These are phyloP conservation scores for Globisporangium barbulae DNA, from an alignment of 352 stramenopile genomes.

Conservation along the genomic window DNA sequence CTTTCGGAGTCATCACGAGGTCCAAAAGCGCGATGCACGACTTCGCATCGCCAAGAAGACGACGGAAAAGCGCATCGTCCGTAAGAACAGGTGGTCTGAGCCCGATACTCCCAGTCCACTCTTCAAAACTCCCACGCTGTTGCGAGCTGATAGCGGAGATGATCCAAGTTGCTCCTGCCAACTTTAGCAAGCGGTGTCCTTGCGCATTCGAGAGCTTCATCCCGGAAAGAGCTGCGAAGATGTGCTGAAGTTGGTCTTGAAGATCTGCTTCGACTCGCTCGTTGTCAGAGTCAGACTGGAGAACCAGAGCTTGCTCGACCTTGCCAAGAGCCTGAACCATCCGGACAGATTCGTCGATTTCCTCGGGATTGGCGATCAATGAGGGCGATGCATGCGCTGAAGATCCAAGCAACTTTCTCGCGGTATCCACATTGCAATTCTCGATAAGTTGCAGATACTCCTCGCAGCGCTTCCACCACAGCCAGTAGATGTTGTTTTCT, in stretches of 20 bases:
- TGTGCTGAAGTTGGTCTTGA: constrained; percentile 13
- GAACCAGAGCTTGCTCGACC: constrained; percentile 4
- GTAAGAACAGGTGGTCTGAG: neutral
- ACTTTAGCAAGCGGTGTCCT: constrained; percentile 47
- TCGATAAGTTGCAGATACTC: constrained; percentile 4
- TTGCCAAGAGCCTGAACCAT: constrained; percentile 6
- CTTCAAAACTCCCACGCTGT: neutral
- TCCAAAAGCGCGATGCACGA: constrained; percentile 31
- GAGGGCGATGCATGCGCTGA: neutral
- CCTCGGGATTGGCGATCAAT: neutral
- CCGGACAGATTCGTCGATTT: constrained; percentile 10
- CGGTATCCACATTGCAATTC: neutral
- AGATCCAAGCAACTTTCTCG: constrained; percentile 4
- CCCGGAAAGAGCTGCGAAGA: constrained; percentile 21
- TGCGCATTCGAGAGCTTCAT: constrained; percentile 66
- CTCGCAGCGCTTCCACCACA: constrained; percentile 36
- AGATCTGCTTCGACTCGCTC: neutral
- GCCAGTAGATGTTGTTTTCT: constrained; percentile 44
- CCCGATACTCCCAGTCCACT: neutral
- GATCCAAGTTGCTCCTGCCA: constrained; percentile 47
- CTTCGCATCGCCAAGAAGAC: constrained; percentile 21
- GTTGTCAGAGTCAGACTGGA: neutral
- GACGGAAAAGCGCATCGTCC: constrained; percentile 18
- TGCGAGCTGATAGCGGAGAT: constrained; percentile 9
- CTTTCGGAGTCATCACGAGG: constrained; percentile 46